phyloP scores from a whole-genome alignment of 106 monocot genomes.

The Agapanthus africanus region DNA sequence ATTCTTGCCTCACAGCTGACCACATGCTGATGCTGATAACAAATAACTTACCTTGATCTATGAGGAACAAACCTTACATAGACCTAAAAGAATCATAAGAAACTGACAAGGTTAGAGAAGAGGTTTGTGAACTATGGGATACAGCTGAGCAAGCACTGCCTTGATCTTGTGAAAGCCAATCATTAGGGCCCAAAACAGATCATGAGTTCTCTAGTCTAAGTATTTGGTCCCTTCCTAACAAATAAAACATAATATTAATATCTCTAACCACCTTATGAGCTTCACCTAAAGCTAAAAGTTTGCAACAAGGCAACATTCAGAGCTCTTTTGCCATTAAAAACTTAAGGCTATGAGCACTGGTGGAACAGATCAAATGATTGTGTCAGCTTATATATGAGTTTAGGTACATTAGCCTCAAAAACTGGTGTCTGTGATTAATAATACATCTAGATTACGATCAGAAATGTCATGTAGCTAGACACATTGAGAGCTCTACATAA shows the following conservation, averaged over 20 bases:
- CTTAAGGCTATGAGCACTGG: neutral
- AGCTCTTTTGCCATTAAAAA: constrained; percentile 7
- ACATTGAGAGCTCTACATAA: neutral
- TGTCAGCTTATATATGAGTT: neutral
- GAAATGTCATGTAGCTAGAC: constrained; percentile 23
- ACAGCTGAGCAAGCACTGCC: constrained; percentile 11
- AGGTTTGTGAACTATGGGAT: constrained; percentile 4
- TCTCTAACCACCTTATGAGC: neutral
- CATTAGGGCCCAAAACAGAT: constrained; percentile 12
- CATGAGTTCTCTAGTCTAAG: neutral
- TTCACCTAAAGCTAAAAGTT: neutral
- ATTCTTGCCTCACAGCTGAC: too few relatives aligned
- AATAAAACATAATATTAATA: neutral
- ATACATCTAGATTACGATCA: too few relatives aligned
- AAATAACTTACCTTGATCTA: too few relatives aligned
- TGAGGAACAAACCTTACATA: neutral
- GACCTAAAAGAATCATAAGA: constrained; percentile 5
- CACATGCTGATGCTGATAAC: too few relatives aligned
- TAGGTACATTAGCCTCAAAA: neutral
- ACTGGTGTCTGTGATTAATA: neutral
- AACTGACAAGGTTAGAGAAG: neutral
- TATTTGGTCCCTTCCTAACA: constrained; percentile 4
- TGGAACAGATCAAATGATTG: neutral
- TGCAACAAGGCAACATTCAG: neutral
- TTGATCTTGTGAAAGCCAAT: neutral